Conservation (phyloP, 805 yeast genomes). For the Candida pseudofarinosa region DNA sequence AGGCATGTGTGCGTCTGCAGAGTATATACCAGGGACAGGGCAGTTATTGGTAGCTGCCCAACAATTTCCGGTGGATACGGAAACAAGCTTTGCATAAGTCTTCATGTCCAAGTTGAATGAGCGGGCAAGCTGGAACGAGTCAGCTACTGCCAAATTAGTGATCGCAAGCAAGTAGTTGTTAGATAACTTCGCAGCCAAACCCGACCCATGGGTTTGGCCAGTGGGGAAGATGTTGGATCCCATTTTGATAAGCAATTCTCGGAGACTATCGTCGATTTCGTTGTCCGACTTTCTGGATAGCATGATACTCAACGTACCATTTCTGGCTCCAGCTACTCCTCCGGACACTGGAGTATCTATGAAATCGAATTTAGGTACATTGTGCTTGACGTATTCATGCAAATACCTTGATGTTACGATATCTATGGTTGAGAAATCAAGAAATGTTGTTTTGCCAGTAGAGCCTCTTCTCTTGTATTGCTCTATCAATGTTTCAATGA, state of each 20-base stretch:
- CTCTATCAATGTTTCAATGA: slow-evolving; percentile 36
- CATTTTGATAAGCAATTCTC: slow-evolving; percentile 34
- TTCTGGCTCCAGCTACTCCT: slow-evolving; percentile 51
- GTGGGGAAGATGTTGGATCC: slow-evolving; percentile 48
- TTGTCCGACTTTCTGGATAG: slow-evolving; percentile 34
- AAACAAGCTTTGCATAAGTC: slow-evolving; percentile 44
- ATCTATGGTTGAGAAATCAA: slow-evolving; percentile 53
- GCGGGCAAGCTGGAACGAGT: slow-evolving; percentile 50
- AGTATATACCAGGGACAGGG: slow-evolving; percentile 47
- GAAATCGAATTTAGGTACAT: slow-evolving; percentile 37
- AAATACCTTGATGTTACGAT: slow-evolving; percentile 42
- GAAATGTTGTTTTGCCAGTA: slow-evolving; percentile 25
- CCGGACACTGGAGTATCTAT: slow-evolving; percentile 57
- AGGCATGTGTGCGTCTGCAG: slow-evolving; percentile 37
- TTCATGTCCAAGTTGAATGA: slow-evolving; percentile 45
- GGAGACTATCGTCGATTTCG: slow-evolving; percentile 28
- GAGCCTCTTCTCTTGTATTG: slow-evolving; percentile 17
- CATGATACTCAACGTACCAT: slow-evolving; percentile 51
- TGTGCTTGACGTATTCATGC: slow-evolving; percentile 28
- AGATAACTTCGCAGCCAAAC: slow-evolving; percentile 52
- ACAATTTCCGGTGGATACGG: slow-evolving; percentile 49
- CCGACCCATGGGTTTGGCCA: slow-evolving; percentile 46
- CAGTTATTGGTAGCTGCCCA: slow-evolving; percentile 55
- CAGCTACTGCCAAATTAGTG: slow-evolving; percentile 51
- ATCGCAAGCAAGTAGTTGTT: slow-evolving; percentile 52